Evolutionary conservation across 2,329 filamentous ascomycete species (phyloP), one percentile per base, ranked within the genome.

Genomic region (Chaetomium sp.): DNA sequence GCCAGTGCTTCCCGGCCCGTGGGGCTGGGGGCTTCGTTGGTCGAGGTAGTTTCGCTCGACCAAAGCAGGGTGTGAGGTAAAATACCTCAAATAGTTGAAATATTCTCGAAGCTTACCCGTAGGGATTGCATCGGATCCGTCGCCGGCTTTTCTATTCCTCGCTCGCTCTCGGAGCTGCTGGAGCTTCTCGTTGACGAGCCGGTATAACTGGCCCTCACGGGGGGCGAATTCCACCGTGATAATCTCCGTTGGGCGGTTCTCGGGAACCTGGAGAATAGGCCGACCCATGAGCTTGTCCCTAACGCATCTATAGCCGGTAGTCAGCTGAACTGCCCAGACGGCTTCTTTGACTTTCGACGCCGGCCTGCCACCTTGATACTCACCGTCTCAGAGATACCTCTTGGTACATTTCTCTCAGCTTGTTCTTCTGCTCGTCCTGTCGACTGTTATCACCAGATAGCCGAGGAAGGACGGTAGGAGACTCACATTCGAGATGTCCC

Each of bases 281-380:
- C 55, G 51, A n/a, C 67, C 67, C 62, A 69, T 65, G 9, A 69
- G 35, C 2, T 51, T 54, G 23, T 66, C 64, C 2, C 12, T 12
- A 12, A 51, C 47, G 2, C 47, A 16, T 5, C 64, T 66, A 23
- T 27, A 33, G 3, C 9, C 4, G 5, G 16, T n/a, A 19, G 16
- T 42, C 13, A 42, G 38, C 38, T n/a, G 12, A 38, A 38, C 4
- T 16, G 35, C 13, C 13, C 13, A 19, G 1, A 5, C 13, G 19
- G 2, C 19, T 45, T 16, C 7, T 10, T 47, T 9, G 19, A 21
- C 5, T 21, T 27, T 51, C 8, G 13, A 19, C 4, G 21, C 9
- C 29, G 51, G 51, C 29, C n/a, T 23, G 29, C n/a, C 31, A 38
- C 4, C n/a, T 29, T 7, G 12, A 1, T 25, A 62, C 63, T 62